phyloP scores from a whole-genome alignment of 768 basidiomycete species.

The Leccinum variicolor region DNA sequence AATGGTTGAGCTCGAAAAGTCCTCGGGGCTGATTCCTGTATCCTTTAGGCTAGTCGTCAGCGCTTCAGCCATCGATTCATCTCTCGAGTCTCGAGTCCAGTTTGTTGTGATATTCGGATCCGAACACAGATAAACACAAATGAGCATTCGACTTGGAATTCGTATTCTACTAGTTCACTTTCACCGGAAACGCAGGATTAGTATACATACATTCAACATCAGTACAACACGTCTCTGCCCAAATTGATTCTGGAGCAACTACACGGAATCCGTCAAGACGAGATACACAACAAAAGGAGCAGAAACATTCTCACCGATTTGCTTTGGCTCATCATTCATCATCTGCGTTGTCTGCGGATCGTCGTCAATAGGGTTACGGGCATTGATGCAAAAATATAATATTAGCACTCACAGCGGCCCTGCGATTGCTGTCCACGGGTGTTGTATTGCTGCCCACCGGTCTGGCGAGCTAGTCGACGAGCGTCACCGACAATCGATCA shows the following conservation, averaged over 20 bases:
- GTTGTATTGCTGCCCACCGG: slow-evolving; percentile 46
- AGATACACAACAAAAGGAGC: not conserved
- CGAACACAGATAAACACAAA: not conserved
- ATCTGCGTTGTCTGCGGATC: slow-evolving; percentile 53
- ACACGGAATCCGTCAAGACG: not conserved
- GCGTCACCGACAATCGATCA: slow-evolving; percentile 11
- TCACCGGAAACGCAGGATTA: not conserved
- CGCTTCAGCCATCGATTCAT: not conserved
- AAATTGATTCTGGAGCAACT: not conserved
- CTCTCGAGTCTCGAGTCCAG: too few relatives aligned
- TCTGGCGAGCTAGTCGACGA: slow-evolving; percentile 42
- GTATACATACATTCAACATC: not conserved
- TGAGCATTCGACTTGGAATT: not conserved
- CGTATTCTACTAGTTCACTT: not conserved
- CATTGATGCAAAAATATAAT: not conserved
- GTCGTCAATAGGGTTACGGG: slow-evolving; percentile 4
- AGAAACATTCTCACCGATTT: slow-evolving; percentile 40
- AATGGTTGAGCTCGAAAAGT: too few relatives aligned
- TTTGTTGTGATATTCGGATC: not conserved
- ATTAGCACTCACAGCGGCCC: slow-evolving; percentile 22
- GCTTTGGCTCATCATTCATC: slow-evolving; percentile 48
- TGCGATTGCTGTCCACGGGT: slow-evolving; percentile 15
- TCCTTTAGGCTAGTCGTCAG: too few relatives aligned
- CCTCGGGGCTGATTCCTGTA: too few relatives aligned
- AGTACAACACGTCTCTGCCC: not conserved